phyloP scores from a whole-genome alignment of 441 rosid genomes.

The Populus hybrid region DNA sequence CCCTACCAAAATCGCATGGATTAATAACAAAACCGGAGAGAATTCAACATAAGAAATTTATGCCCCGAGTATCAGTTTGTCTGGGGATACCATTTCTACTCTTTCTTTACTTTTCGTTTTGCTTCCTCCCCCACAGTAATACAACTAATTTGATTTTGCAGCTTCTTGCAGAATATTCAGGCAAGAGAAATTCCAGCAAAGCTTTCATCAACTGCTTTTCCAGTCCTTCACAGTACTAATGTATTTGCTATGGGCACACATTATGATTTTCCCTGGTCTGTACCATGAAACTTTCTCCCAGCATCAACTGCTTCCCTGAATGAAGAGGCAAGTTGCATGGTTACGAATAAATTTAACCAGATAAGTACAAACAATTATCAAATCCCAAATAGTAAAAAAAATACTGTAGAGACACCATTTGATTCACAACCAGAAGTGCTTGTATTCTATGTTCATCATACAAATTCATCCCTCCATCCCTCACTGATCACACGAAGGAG shows the following conservation, averaged over 20 bases:
- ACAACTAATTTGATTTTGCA: not conserved
- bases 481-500: not conserved
- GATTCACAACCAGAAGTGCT: not conserved
- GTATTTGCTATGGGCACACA: not conserved
- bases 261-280: constrained; percentile 32
- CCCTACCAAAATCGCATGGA: not conserved
- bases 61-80: not conserved
- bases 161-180: not conserved
- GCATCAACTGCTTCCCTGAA: constrained; percentile 87
- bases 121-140: not conserved
- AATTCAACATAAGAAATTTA: not conserved
- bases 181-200: not conserved
- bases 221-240: not conserved
- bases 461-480: not conserved
- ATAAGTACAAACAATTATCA: not conserved
- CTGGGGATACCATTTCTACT: not conserved
- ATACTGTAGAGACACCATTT: not conserved
- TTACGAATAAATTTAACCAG: not conserved
- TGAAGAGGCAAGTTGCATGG: not conserved
- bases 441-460: too few relatives aligned
- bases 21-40: not conserved
- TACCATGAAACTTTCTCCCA: constrained; percentile 67
- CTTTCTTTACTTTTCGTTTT: not conserved
- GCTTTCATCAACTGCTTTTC: not conserved
- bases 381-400: not conserved